These are phyloP conservation scores for Argentina anserina DNA, from an alignment of 306 rosid genomes.

Conservation along the genomic window DNA sequence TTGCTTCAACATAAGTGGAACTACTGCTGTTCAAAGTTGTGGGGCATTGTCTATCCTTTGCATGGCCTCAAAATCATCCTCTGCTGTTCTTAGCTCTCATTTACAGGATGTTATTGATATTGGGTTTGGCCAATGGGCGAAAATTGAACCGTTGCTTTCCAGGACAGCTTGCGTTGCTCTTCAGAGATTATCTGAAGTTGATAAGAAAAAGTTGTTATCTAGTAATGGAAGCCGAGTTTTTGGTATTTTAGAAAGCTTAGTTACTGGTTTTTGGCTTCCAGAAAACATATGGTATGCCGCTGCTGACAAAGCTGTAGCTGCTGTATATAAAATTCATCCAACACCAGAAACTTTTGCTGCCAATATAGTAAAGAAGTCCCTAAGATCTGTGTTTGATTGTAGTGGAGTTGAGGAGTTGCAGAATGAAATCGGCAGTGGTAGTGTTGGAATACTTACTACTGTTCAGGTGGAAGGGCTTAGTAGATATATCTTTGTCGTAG, in stretches of 20 bases:
- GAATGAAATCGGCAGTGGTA: constrained; percentile 43
- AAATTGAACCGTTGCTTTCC: constrained; percentile 89
- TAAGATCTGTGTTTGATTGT: constrained; percentile 51
- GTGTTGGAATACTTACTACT: constrained; percentile 40
- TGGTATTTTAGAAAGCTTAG: constrained; percentile 67
- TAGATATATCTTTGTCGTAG: constrained; percentile 67
- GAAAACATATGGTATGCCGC: constrained; percentile 87
- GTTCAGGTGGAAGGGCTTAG: constrained; percentile 66
- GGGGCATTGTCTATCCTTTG: constrained; percentile 88
- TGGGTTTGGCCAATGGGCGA: constrained; percentile 97
- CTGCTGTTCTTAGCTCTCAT: constrained; percentile 71
- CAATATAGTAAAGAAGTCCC: constrained; percentile 57
- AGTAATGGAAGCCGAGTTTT: constrained; percentile 57
- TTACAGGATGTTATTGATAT: constrained; percentile 86
- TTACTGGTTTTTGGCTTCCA: constrained; percentile 77
- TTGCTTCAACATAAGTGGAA: constrained; percentile 86
- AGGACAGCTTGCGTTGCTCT: constrained; percentile 88
- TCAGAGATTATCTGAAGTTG: constrained; percentile 77
- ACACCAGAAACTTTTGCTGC: constrained; percentile 78
- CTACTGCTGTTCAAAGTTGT: constrained; percentile 86
- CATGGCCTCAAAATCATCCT: constrained; percentile 84
- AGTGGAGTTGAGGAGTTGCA: constrained; percentile 49
- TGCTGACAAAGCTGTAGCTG: constrained; percentile 86
- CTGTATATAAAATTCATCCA: constrained; percentile 77
- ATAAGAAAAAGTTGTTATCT: constrained; percentile 64